phyloP scores from a whole-genome alignment of 345 rosid species.

The Lepidium africanum region DNA sequence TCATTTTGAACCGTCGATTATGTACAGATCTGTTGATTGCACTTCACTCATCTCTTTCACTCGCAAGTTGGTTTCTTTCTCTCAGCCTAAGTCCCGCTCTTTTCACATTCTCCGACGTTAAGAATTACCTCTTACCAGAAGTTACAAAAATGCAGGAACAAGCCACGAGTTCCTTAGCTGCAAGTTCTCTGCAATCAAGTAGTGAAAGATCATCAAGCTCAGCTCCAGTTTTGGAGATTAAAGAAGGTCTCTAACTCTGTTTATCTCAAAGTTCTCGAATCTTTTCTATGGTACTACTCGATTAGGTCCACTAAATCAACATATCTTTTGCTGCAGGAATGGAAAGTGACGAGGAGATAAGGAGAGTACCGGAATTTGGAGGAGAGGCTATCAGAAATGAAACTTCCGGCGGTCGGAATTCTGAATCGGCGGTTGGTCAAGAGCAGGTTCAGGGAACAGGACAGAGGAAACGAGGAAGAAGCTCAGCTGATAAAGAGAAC shows the following conservation, averaged over 20 bases:
- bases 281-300: neutral
- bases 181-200: conserved; percentile 73
- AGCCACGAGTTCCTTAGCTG: conserved; percentile 64
- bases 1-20: conserved; percentile 14
- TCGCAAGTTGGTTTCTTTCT: no score
- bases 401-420: conserved; percentile 32
- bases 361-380: conserved; percentile 78
- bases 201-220: conserved; percentile 94
- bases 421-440: conserved; percentile 29
- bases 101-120: conserved; percentile 10
- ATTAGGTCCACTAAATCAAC: neutral
- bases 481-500: conserved; percentile 81
- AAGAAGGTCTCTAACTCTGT: conserved; percentile 60
- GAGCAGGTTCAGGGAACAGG: conserved; percentile 36
- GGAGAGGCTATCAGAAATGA: conserved; percentile 44
- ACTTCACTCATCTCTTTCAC: neutral
- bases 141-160: conserved; percentile 56
- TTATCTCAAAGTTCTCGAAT: neutral
- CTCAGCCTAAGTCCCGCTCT: conserved; percentile 39
- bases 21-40: conserved; percentile 26
- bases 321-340: conserved; percentile 33
- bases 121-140: neutral
- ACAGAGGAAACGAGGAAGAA: conserved; percentile 65
- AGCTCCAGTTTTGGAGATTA: conserved; percentile 63
- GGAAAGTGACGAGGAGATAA: conserved; percentile 92